phyloP scores from a whole-genome alignment of 176 grass and related monocot species.

The Oryza glumipatula region DNA sequence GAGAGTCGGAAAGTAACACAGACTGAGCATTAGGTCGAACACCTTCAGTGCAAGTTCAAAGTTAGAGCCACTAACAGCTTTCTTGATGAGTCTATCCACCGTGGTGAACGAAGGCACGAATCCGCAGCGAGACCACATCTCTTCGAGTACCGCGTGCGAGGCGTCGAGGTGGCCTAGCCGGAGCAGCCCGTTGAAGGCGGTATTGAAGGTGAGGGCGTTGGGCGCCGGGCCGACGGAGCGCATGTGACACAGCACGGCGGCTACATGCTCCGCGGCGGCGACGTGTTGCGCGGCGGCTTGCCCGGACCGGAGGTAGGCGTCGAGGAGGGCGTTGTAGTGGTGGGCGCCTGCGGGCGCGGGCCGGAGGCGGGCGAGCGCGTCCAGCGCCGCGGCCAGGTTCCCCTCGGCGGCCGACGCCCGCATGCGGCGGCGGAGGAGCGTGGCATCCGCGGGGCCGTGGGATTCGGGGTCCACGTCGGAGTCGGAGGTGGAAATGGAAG shows the following conservation, averaged over 20 bases:
- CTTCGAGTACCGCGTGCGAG: not conserved
- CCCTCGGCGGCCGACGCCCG: not conserved
- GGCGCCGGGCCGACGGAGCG: not conserved
- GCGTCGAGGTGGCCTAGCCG: not conserved
- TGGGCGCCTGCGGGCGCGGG: not conserved
- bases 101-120: not conserved
- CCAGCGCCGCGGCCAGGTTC: not conserved
- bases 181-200: constrained; percentile 5
- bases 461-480: not conserved
- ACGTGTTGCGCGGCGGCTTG: not conserved
- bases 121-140: not conserved
- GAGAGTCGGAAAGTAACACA: constrained; percentile 10
- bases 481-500: not conserved
- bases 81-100: not conserved
- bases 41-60: constrained; percentile 15
- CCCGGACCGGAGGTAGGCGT: not conserved
- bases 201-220: not conserved
- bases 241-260: not conserved
- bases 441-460: not conserved
- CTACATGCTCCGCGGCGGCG: not conserved
- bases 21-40: constrained; percentile 7
- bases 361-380: not conserved
- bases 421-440: not conserved
- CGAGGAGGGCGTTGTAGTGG: not conserved
- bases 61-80: not conserved